Conservation (phyloP, 805 yeast genomes). For the Candida vartiovaarae region DNA sequence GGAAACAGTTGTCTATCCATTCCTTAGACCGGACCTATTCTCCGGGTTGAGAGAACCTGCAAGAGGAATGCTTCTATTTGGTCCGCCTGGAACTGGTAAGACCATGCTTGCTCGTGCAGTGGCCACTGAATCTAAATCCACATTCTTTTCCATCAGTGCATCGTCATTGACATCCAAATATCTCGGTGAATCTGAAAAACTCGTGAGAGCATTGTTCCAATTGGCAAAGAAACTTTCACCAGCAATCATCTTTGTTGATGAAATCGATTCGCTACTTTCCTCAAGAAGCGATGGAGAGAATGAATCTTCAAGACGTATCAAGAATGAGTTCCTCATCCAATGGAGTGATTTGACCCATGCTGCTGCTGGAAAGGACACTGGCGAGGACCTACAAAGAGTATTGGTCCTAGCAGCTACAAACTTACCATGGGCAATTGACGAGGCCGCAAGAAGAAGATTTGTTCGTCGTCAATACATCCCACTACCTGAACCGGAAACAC, state of each 20-base stretch:
- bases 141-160: constrained; percentile 88
- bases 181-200: constrained; percentile 86
- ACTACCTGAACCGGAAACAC: constrained; percentile 80
- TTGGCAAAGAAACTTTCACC: constrained; percentile 87
- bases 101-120: constrained; percentile 98
- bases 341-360: constrained; percentile 94
- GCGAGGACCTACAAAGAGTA: constrained; percentile 43
- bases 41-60: constrained; percentile 93
- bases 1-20: constrained; percentile 96
- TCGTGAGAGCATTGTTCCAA: constrained; percentile 82
- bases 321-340: constrained; percentile 89
- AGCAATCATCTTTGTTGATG: constrained; percentile 91
- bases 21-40: constrained; percentile 87
- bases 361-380: constrained; percentile 51
- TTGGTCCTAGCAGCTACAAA: constrained; percentile 92
- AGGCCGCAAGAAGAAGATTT: constrained; percentile 92
- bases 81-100: constrained; percentile 98
- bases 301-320: constrained; percentile 86
- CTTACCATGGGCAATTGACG: constrained; percentile 96
- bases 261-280: constrained; percentile 84
- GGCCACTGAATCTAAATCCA: constrained; percentile 91
- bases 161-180: constrained; percentile 79
- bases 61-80: constrained; percentile 90
- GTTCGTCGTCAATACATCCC: constrained; percentile 93
- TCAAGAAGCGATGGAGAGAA: constrained; percentile 76